Evolutionary conservation across 495 filamentous ascomycete genomes (phyloP).

Genomic region (Friedmanniomyces simplex): DNA sequence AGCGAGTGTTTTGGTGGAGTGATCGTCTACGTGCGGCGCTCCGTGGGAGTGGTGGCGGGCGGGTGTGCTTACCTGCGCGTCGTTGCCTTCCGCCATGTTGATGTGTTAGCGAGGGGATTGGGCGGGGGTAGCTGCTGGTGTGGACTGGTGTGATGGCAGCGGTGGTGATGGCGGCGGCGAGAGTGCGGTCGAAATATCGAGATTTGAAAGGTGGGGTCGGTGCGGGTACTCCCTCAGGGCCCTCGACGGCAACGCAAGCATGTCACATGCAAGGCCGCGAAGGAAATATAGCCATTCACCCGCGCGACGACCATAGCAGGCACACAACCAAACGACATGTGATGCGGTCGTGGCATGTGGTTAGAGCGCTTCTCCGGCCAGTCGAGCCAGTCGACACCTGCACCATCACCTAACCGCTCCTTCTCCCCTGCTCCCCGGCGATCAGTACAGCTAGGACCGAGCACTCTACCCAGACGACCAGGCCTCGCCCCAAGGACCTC

Average conservation of each 20-base stretch:
- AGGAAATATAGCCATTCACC: no score
- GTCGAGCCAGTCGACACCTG: constrained; percentile 52
- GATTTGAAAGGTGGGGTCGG: constrained; percentile 8
- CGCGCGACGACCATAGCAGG: no score
- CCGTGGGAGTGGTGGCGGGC: constrained; percentile 3
- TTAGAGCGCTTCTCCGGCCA: constrained; percentile 75
- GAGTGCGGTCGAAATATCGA: constrained; percentile 20
- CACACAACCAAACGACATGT: neutral
- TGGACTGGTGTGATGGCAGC: no score
- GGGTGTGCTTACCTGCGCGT: constrained; percentile 50
- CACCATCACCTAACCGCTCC: constrained; percentile 49
- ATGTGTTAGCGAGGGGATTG: constrained; percentile 26
- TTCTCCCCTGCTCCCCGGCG: constrained; percentile 61
- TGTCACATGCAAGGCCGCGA: no score
- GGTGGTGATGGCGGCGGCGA: neutral
- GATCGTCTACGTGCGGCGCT: neutral
- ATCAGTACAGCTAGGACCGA: constrained; percentile 49
- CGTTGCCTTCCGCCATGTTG: constrained; percentile 46
- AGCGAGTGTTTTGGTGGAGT: constrained; percentile 4
- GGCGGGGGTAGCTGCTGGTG: constrained; percentile 1
- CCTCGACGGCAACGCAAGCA: no score
- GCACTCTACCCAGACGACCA: constrained; percentile 45
- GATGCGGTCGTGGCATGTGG: constrained; percentile 51
- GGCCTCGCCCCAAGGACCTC: constrained; percentile 52
- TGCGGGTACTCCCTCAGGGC: neutral